A percentile compares a stretch with the other conserved stretches of the same genome.
Conservation (phyloP, 148 eudicot genomes). For the Rhododendron williamsianum region DNA sequence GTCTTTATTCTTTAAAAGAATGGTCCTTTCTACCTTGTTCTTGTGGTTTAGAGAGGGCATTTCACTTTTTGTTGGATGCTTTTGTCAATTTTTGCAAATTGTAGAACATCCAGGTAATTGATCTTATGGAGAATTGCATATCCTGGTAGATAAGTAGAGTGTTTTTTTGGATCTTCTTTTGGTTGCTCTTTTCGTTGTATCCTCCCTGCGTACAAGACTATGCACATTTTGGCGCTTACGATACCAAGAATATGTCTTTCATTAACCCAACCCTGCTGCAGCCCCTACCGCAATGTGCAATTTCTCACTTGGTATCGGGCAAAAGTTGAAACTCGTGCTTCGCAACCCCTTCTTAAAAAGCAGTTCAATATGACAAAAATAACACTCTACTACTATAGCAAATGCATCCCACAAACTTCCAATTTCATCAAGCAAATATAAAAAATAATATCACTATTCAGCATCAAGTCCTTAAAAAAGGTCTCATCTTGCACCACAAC, state of each 20-base stretch:
- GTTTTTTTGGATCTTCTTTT: neutral
- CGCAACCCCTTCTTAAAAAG: neutral
- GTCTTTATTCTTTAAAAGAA: neutral
- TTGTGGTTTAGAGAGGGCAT: neutral
- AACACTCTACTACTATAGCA: neutral
- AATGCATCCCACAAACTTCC: neutral
- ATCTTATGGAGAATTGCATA: neutral
- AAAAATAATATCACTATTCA: neutral
- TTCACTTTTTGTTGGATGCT: neutral
- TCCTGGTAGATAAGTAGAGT: neutral
- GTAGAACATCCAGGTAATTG: neutral
- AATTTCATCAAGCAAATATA: neutral
- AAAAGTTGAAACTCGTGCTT: neutral
- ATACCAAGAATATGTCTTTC: neutral
- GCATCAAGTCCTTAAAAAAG: neutral
- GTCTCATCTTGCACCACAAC: neutral
- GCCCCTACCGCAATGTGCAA: neutral
- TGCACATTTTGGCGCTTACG: neutral
- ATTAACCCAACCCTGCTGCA: neutral
- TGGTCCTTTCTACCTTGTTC: neutral
- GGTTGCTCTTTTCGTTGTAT: neutral
- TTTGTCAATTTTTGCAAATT: neutral
- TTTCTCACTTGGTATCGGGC: neutral
- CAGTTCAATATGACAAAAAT: slow-evolving; percentile 1
- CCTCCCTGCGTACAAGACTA: neutral